These are phyloP conservation scores for Phytophthora ohioensis DNA, from an alignment of 352 stramenopile species.

Conservation along the genomic window DNA sequence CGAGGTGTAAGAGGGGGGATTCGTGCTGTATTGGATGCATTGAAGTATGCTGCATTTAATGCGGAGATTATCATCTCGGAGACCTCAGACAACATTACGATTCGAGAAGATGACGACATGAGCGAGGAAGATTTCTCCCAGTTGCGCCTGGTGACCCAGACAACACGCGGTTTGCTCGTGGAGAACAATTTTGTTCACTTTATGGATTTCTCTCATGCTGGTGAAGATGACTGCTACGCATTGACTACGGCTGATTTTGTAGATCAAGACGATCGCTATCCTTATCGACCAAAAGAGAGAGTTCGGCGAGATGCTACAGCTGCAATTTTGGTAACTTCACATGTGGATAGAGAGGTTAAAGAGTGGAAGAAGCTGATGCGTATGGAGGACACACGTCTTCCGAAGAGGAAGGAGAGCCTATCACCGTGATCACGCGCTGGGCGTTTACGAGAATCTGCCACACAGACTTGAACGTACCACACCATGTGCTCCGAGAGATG, in stretches of 20 bases:
- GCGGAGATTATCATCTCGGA: conserved; percentile 73
- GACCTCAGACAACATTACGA: conserved; percentile 52
- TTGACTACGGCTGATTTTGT: conserved; percentile 39
- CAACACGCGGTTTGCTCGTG: conserved; percentile 31
- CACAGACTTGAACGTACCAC: conserved; percentile 38
- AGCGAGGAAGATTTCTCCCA: conserved; percentile 49
- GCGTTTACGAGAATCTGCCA: conserved; percentile 43
- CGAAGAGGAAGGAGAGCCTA: conserved; percentile 34
- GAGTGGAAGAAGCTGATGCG: conserved; percentile 4
- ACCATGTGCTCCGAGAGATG: conserved; percentile 35
- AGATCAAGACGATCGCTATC: conserved; percentile 52
- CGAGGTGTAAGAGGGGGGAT: conserved; percentile 36
- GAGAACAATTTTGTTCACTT: conserved; percentile 46
- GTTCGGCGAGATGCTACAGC: conserved; percentile 45
- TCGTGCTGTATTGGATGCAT: conserved; percentile 45
- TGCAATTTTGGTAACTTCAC: conserved; percentile 38
- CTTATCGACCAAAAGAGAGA: conserved; percentile 43
- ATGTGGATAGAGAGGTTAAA: conserved; percentile 12
- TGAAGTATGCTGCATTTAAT: conserved; percentile 54
- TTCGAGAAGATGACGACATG: conserved; percentile 62
- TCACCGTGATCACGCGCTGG: conserved; percentile 46
- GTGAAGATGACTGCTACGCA: conserved; percentile 18
- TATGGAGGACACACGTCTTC: conserved; percentile 26
- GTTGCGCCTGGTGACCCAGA: conserved; percentile 46
- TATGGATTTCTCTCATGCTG: conserved; percentile 11